phyloP scores from a whole-genome alignment of 257 asterid genomes.

The Gentiana straminea region DNA sequence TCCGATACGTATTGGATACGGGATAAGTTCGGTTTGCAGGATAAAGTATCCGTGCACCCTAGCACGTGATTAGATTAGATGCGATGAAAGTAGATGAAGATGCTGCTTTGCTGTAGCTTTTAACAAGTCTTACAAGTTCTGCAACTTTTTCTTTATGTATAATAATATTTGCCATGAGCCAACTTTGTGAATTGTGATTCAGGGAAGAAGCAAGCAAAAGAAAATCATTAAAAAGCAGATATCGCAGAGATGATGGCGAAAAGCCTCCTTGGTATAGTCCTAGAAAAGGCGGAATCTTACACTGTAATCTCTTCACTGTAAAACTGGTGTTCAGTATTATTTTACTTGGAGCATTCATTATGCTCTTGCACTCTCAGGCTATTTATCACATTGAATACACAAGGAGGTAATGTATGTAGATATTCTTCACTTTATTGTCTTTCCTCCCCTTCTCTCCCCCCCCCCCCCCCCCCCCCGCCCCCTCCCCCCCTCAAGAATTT shows the following conservation, averaged over 20 bases:
- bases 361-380: slow-evolving; percentile 48
- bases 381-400: slow-evolving; percentile 42
- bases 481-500: neutral
- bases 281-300: slow-evolving; percentile 37
- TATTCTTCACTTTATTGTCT: neutral
- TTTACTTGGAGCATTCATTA: slow-evolving; percentile 50
- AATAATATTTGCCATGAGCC: no score
- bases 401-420: slow-evolving; percentile 30
- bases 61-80: no score
- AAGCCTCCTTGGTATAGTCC: slow-evolving; percentile 37
- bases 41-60: no score
- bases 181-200: slow-evolving; percentile 10
- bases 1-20: no score
- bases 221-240: slow-evolving; percentile 45
- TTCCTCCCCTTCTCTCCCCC: neutral
- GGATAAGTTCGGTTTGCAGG: no score
- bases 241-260: slow-evolving; percentile 55
- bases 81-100: no score
- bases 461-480: no score
- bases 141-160: no score
- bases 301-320: slow-evolving; percentile 45
- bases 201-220: slow-evolving; percentile 64
- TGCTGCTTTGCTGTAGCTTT: no score
- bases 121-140: no score
- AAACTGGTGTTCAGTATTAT: slow-evolving; percentile 57